Percentiles rank a stretch among this genome's conserved stretches.
Evolutionary conservation across 2,329 filamentous ascomycete species (phyloP).

Genomic region (Rachicladosporium sp.): DNA sequence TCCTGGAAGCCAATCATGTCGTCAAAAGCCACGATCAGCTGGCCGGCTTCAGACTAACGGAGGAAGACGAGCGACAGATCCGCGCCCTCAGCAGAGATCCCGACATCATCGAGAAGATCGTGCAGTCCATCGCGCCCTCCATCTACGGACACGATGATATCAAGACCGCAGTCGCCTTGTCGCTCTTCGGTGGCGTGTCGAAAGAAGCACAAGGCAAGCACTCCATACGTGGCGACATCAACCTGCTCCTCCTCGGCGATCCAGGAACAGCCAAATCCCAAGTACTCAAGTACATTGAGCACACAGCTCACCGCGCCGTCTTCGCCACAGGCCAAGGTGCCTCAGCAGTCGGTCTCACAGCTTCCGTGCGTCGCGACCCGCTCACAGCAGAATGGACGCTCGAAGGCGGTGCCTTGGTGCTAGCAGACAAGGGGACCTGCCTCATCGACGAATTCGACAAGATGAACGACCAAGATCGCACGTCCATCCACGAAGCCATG

Average conservation of each 20-base stretch:
- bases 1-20: slow-evolving; percentile 92
- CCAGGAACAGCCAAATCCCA: slow-evolving; percentile 97
- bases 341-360: slow-evolving; percentile 92
- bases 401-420: slow-evolving; percentile 86
- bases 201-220: slow-evolving; percentile 84
- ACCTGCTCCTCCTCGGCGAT: slow-evolving; percentile 88
- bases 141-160: slow-evolving; percentile 96
- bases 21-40: slow-evolving; percentile 96
- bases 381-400: slow-evolving; percentile 95
- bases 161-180: slow-evolving; percentile 91
- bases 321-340: slow-evolving; percentile 97
- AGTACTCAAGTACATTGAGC: slow-evolving; percentile 93
- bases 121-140: slow-evolving; percentile 87
- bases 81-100: slow-evolving; percentile 78
- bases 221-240: slow-evolving; percentile 92
- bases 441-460: slow-evolving; percentile 99
- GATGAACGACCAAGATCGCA: slow-evolving; percentile 98
- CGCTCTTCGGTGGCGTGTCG: slow-evolving; percentile 85
- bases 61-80: slow-evolving; percentile 88
- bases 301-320: slow-evolving; percentile 90
- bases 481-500: slow-evolving; percentile 98
- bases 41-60: slow-evolving; percentile 87
- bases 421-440: slow-evolving; percentile 89
- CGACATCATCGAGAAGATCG: slow-evolving; percentile 81
- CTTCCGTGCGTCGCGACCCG: slow-evolving; percentile 88